Percentiles rank a stretch among this genome's conserved stretches.
These are phyloP conservation scores for Avena eriantha DNA, from an alignment of 176 grass and related monocot genomes.

Conservation along the genomic window DNA sequence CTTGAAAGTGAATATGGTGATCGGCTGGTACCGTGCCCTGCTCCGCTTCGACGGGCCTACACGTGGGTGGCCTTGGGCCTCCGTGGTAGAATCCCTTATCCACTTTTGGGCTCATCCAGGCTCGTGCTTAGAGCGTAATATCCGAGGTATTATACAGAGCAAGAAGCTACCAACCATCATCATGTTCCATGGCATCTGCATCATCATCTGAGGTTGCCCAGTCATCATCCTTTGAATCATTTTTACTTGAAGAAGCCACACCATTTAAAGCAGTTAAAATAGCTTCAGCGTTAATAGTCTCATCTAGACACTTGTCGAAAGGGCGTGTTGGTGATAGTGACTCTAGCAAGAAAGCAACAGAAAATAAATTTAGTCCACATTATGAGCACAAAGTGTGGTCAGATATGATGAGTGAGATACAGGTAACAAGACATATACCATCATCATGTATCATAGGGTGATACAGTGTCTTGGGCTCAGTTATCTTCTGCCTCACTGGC, in stretches of 20 bases:
- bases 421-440: slow-evolving; percentile 58
- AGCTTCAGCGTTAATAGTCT: slow-evolving; percentile 78
- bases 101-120: no score
- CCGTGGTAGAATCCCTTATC: no score
- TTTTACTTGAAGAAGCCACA: slow-evolving; percentile 77
- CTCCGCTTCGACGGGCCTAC: no score
- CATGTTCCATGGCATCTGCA: slow-evolving; percentile 66
- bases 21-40: no score
- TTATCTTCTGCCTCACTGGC: slow-evolving; percentile 95
- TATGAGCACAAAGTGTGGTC: slow-evolving; percentile 28
- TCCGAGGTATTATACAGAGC: no score
- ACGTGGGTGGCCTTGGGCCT: no score
- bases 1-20: no score
- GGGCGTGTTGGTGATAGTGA: slow-evolving; percentile 61
- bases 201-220: slow-evolving; percentile 95
- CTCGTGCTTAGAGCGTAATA: no score
- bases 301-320: slow-evolving; percentile 90
- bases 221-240: slow-evolving; percentile 51
- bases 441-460: slow-evolving; percentile 95
- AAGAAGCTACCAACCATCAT: slow-evolving; percentile 69
- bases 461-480: slow-evolving; percentile 95
- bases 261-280: slow-evolving; percentile 81
- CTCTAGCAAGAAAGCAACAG: slow-evolving; percentile 42
- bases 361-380: slow-evolving; percentile 11
- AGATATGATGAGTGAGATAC: not conserved